A percentile compares a stretch with the other conserved stretches of the same genome.
Evolutionary conservation across 2,329 filamentous ascomycete genomes (phyloP).

Genomic region (Lasiodiplodia hormozganensis): DNA sequence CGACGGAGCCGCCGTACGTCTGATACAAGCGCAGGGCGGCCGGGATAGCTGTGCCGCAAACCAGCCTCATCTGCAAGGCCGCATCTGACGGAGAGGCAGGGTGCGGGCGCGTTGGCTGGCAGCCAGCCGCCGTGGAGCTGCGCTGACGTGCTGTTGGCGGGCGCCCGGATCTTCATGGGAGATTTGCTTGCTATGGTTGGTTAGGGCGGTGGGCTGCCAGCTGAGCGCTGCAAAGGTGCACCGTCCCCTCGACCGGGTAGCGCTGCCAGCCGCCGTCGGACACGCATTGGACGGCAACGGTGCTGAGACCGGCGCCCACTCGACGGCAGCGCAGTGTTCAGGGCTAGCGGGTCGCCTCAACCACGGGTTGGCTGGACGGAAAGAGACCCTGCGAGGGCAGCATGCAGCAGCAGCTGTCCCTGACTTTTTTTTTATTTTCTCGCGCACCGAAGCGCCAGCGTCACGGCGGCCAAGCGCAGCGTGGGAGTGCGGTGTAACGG

Average conservation of each 20-base stretch:
- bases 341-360: neutral
- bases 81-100: neutral
- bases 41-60: constrained; percentile 15
- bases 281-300: constrained; percentile 25
- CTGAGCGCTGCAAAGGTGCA: neutral
- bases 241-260: constrained; percentile 11
- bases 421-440: constrained; percentile 2
- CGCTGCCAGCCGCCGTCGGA: constrained; percentile 13
- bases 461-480: constrained; percentile 16
- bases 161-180: constrained; percentile 21
- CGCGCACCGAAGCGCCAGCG: constrained; percentile 2
- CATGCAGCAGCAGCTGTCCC: constrained; percentile 10
- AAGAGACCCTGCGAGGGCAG: constrained; percentile 4
- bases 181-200: constrained; percentile 13
- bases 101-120: neutral
- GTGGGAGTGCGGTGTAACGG: constrained; percentile 19
- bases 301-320: neutral
- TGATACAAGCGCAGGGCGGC: constrained; percentile 1
- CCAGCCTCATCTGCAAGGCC: constrained; percentile 11
- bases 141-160: constrained; percentile 17
- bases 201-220: neutral
- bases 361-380: neutral
- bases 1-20: neutral
- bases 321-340: neutral
- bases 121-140: neutral